These are phyloP conservation scores for Chytriomyces hyalinus DNA, from an alignment of 192 early-diverging fungal genomes.

Conservation along the genomic window DNA sequence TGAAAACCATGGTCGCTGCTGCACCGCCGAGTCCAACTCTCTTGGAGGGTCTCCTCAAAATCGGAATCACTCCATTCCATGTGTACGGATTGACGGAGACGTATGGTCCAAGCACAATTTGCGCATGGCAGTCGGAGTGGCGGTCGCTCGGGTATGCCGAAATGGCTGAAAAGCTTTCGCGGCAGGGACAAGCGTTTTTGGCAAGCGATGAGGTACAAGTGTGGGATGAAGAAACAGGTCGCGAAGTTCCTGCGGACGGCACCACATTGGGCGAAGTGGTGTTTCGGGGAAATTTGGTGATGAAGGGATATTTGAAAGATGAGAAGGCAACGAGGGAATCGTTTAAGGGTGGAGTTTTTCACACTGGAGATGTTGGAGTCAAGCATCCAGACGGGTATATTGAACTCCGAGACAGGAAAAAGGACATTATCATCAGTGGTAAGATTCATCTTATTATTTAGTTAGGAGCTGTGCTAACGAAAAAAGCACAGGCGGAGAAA, in stretches of 20 bases:
- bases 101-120: conserved; percentile 54
- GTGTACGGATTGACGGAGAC: conserved; percentile 71
- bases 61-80: conserved; percentile 62
- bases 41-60: conserved; percentile 51
- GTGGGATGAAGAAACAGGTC: conserved; percentile 46
- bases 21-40: conserved; percentile 59
- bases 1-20: conserved; percentile 51
- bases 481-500: conserved; percentile 56
- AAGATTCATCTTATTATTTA: neutral
- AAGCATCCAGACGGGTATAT: conserved; percentile 64
- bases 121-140: conserved; percentile 46
- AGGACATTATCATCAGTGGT: conserved; percentile 66
- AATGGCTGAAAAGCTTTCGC: conserved; percentile 47
- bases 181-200: conserved; percentile 59
- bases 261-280: conserved; percentile 62
- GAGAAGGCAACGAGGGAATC: conserved; percentile 61
- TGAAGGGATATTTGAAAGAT: conserved; percentile 63
- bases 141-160: conserved; percentile 38
- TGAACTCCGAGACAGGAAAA: conserved; percentile 62
- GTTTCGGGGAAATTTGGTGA: conserved; percentile 61
- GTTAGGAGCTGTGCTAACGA: neutral
- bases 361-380: conserved; percentile 67
- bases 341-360: conserved; percentile 62
- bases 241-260: conserved; percentile 57
- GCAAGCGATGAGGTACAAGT: conserved; percentile 61